These are phyloP conservation scores for Thielaviopsis ethacetica DNA, from an alignment of 2,329 filamentous ascomycete species.

Conservation along the genomic window DNA sequence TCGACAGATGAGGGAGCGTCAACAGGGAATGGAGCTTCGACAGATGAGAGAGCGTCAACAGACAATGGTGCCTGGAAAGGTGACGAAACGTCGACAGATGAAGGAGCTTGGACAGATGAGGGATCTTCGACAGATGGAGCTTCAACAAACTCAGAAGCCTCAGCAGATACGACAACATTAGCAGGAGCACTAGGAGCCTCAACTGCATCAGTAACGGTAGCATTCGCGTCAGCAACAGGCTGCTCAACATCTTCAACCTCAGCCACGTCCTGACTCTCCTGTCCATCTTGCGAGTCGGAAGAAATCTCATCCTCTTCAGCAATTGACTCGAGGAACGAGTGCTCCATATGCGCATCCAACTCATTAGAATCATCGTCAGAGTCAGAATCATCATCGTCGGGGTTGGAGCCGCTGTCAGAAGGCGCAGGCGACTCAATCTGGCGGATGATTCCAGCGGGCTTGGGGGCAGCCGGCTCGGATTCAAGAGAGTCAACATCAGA, in stretches of 20 bases:
- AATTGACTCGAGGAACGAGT: background rate
- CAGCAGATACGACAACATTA: background rate
- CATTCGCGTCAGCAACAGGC: background rate
- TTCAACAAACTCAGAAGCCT: background rate
- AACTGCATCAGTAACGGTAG: background rate
- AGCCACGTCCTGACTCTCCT: background rate
- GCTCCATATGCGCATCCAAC: too few species aligned
- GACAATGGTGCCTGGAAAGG: background rate
- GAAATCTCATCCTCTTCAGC: slow-evolving; percentile 10
- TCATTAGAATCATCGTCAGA: too few species aligned
- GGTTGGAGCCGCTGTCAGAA: background rate
- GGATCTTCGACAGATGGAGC: background rate
- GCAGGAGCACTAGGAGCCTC: background rate
- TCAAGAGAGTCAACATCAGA: too few species aligned
- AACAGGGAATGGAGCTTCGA: background rate
- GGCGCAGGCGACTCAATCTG: background rate
- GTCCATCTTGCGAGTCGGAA: slow-evolving; percentile 8
- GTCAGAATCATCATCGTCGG: background rate
- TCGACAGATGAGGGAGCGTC: background rate
- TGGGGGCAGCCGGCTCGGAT: background rate
- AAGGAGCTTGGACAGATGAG: background rate
- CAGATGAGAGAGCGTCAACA: background rate
- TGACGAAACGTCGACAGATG: background rate
- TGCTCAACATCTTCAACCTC: background rate
- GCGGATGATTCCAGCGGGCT: background rate